Evolutionary conservation across 2,329 filamentous ascomycete genomes (phyloP), one percentile per base, ranked within the genome.

Genomic region (Venturia nashicola): DNA sequence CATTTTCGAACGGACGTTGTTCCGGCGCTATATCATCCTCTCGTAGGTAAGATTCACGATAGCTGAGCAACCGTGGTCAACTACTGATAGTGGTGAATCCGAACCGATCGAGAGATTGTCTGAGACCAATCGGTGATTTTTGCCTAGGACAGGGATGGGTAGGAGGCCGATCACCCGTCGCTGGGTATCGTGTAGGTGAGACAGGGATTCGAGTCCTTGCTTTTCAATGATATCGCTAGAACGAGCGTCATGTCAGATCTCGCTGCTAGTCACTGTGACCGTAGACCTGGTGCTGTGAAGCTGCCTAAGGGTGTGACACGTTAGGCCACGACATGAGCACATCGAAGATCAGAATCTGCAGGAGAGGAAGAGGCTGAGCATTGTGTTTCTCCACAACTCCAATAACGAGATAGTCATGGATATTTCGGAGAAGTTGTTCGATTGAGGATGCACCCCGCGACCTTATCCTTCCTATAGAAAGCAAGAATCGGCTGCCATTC

Each of bases 41-140:
- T 27, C 23, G 8, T 16, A 51, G 12, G 20, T 11, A n/a, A n/a
- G n/a, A n/a, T n/a, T n/a, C n/a, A 27, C 46, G 46, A 51, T 51
- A 5, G 46, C 11, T n/a, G 8, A 36, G 20, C 11, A 34, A 20
- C 11, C 51, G 14, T 57, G 51, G 18, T 12, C 27, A 57, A 36
- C 32, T 36, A 55, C 51, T 27, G 51, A 55, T n/a, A n/a, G 27
- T 55, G 51, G 51, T 55, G 51, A 11, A 34, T n/a, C 27, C 51
- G 51, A 20, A 57, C 51, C 51, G 51, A 57, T 36, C 20, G 16
- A 34, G 27, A 9, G 48, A 54, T 27, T 34, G 6, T 54, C 1
- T 23, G 48, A n/a, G 51, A 36, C 51, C 51, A 57, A 57, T 57
- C 51, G 51, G 51, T 57, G 51, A 57, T 57, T 57, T 57, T 57